phyloP scores from a whole-genome alignment of 2,329 filamentous ascomycete genomes.

The Neofusicoccum cordaticola region DNA sequence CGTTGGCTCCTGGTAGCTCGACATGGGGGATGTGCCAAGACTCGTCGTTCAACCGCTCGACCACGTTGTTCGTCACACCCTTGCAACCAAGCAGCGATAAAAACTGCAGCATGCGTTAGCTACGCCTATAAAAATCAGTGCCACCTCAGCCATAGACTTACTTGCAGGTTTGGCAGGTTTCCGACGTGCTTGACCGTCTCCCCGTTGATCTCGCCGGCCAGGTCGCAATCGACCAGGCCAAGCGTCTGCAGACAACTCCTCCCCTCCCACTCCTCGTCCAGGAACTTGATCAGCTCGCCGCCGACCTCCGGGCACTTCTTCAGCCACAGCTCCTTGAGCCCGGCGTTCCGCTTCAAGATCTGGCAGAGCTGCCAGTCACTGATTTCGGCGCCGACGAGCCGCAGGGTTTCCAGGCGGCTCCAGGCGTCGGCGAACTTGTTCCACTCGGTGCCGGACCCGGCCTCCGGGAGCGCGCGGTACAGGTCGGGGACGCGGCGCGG shows the following conservation, averaged over 20 bases:
- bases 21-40: constrained; percentile 28
- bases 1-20: constrained; percentile 17
- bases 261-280: constrained; percentile 25
- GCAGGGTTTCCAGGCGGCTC: constrained; percentile 22
- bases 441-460: constrained; percentile 14
- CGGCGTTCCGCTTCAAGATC: constrained; percentile 21
- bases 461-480: constrained; percentile 20
- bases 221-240: constrained; percentile 23
- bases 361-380: constrained; percentile 20
- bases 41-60: constrained; percentile 25
- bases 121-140: background rate
- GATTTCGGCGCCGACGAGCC: constrained; percentile 26
- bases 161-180: constrained; percentile 23
- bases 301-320: constrained; percentile 24
- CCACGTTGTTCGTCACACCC: constrained; percentile 22
- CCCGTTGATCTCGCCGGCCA: constrained; percentile 24
- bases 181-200: constrained; percentile 23
- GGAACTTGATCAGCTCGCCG: constrained; percentile 22
- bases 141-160: constrained; percentile 13
- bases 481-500: constrained; percentile 20
- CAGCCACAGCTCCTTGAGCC: constrained; percentile 26
- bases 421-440: constrained; percentile 15
- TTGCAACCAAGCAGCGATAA: constrained; percentile 29
- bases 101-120: constrained; percentile 23
- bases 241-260: constrained; percentile 21